phyloP scores from a whole-genome alignment of 495 filamentous ascomycete species.

The Xylaria curta region DNA sequence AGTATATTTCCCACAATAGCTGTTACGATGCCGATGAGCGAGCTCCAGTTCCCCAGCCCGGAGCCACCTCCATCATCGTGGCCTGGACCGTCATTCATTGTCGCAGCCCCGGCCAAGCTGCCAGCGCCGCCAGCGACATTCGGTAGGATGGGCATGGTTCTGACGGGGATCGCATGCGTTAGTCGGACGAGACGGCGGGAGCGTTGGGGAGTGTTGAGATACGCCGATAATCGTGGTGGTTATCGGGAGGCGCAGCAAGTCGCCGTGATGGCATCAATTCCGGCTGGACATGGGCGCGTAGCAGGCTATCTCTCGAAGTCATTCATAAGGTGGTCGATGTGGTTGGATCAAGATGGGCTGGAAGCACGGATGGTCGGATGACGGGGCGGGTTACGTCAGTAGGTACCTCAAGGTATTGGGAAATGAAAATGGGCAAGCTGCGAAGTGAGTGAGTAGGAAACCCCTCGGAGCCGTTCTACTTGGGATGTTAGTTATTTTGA shows the following conservation, averaged over 20 bases:
- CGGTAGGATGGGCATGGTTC: slow-evolving; percentile 28
- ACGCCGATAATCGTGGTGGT: slow-evolving; percentile 1
- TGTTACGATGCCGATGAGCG: slow-evolving; percentile 90
- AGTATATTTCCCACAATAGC: slow-evolving; percentile 91
- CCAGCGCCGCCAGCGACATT: slow-evolving; percentile 21
- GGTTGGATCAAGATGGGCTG: not conserved
- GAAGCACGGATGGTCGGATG: slow-evolving; percentile 1
- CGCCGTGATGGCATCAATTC: slow-evolving; percentile 24
- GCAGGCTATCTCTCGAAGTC: slow-evolving; percentile 20
- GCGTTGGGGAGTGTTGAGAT: slow-evolving; percentile 7
- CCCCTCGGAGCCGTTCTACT: not conserved
- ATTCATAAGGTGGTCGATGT: slow-evolving; percentile 3
- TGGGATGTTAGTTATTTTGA: not conserved
- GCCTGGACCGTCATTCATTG: slow-evolving; percentile 46
- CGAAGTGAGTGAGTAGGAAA: not conserved
- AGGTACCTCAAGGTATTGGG: not conserved
- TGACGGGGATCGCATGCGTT: slow-evolving; percentile 21
- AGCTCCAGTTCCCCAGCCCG: slow-evolving; percentile 79
- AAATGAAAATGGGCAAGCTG: not conserved
- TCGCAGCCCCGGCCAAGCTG: slow-evolving; percentile 26
- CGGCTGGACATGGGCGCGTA: slow-evolving; percentile 21
- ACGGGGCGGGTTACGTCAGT: slow-evolving; percentile 15
- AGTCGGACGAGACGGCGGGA: not conserved
- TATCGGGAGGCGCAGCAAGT: slow-evolving; percentile 19
- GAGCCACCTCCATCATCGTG: slow-evolving; percentile 46